phyloP scores from a whole-genome alignment of 257 asterid genomes.

The Dorcoceras hygrometricum region DNA sequence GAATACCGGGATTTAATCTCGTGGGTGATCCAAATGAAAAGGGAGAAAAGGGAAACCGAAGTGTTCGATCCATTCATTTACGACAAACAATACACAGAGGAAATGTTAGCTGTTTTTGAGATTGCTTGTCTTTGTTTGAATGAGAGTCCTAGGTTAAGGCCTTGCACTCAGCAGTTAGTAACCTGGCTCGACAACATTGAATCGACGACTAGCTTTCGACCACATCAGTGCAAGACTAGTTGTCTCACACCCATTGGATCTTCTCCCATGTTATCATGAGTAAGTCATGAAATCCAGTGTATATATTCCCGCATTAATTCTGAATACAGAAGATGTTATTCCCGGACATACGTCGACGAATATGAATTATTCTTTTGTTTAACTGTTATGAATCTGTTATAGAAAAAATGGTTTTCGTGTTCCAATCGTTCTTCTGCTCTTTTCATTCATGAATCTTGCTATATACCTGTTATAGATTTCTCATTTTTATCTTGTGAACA shows the following conservation, averaged over 20 bases:
- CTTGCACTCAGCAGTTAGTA: conserved; percentile 53
- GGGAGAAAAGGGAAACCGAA: conserved; percentile 52
- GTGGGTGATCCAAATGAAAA: conserved; percentile 60
- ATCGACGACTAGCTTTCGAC: conserved; percentile 24
- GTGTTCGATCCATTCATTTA: conserved; percentile 62
- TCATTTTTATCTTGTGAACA: no score
- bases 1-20: conserved; percentile 58
- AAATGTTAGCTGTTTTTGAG: conserved; percentile 54
- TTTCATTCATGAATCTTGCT: not conserved
- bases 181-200: conserved; percentile 62
- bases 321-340: not conserved
- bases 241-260: conserved; percentile 4
- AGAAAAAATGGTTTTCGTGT: not conserved
- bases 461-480: no score
- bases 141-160: conserved; percentile 66
- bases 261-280: conserved; percentile 10
- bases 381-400: not conserved
- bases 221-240: conserved; percentile 19
- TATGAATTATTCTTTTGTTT: not conserved
- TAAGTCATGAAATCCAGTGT: conserved; percentile 14
- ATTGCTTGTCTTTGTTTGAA: conserved; percentile 68
- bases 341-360: not conserved
- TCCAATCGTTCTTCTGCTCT: not conserved
- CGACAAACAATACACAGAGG: conserved; percentile 44
- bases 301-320: not conserved